Conservation (phyloP, 2,329 filamentous ascomycete species). For the Chaetomiaceae sp. region DNA sequence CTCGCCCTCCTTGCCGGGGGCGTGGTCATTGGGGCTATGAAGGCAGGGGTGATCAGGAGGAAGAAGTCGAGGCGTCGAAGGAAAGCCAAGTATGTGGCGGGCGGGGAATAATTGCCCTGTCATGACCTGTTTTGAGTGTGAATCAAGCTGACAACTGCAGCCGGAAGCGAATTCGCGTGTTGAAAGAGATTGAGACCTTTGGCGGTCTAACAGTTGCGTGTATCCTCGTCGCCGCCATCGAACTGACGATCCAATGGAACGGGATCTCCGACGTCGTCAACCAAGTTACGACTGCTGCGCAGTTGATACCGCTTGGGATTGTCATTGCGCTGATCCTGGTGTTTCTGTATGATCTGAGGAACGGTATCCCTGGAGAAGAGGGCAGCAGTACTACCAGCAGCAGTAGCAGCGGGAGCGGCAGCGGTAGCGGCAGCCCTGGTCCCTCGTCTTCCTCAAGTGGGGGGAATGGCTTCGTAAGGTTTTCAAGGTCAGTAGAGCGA, state of each 20-base stretch:
- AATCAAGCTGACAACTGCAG: conserved; percentile 2
- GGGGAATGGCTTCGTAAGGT: not conserved
- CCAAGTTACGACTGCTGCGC: conserved; percentile 15
- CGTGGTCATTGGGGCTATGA: conserved; percentile 11
- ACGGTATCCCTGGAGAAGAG: not conserved
- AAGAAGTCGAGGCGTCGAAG: conserved; percentile 6
- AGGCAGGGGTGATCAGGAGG: conserved; percentile 6
- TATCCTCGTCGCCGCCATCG: conserved; percentile 22
- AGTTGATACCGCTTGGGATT: conserved; percentile 21
- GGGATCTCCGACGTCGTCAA: conserved; percentile 15
- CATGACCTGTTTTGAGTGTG: not conserved
- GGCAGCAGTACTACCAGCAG: not conserved
- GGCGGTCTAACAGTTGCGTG: conserved; percentile 21
- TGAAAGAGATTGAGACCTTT: conserved; percentile 23
- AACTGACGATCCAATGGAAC: conserved; percentile 24
- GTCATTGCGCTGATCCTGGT: conserved; percentile 10
- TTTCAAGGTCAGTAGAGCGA: not conserved
- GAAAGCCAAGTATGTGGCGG: conserved; percentile 7
- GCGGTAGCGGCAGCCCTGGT: not conserved
- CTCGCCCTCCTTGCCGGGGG: conserved; percentile 13
- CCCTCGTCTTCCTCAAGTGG: not conserved
- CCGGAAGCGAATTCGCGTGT: conserved; percentile 8
- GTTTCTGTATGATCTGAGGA: conserved; percentile 7
- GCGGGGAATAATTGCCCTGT: not conserved
- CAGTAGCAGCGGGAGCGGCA: not conserved